Percentiles rank a stretch among this genome's conserved stretches.
These are phyloP conservation scores for Colletotrichum graminicola DNA, from an alignment of 2,329 filamentous ascomycete species.

Conservation along the genomic window DNA sequence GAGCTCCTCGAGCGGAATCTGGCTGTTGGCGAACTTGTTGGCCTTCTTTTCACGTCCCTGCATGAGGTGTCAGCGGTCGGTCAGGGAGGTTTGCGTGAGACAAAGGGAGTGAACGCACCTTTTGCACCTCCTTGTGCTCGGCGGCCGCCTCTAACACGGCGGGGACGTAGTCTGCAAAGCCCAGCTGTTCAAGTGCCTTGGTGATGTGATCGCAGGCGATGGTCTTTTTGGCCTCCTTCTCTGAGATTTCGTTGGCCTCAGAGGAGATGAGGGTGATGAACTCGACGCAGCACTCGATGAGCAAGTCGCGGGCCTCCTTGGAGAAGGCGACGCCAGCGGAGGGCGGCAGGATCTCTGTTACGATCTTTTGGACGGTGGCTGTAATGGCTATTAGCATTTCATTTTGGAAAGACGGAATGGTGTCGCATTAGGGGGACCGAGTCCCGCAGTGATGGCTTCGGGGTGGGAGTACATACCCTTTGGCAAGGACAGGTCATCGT, in stretches of 20 bases:
- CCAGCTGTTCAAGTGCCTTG: slow-evolving; percentile 90
- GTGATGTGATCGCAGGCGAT: slow-evolving; percentile 99
- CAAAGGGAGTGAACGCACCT: slow-evolving; percentile 67
- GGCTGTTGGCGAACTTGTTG: slow-evolving; percentile 96
- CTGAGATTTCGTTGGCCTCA: slow-evolving; percentile 98
- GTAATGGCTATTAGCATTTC: slow-evolving; percentile 8
- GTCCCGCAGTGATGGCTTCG: not conserved
- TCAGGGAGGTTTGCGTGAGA: not conserved
- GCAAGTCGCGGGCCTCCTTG: slow-evolving; percentile 92
- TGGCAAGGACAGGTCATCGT: slow-evolving; percentile 73
- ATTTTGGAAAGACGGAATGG: not conserved
- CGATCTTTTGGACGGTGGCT: slow-evolving; percentile 86
- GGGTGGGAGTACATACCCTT: slow-evolving; percentile 64
- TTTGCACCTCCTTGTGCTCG: slow-evolving; percentile 93
- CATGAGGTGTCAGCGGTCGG: slow-evolving; percentile 34
- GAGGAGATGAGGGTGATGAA: slow-evolving; percentile 99
- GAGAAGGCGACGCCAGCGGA: slow-evolving; percentile 85
- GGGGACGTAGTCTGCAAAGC: slow-evolving; percentile 91
- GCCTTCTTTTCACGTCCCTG: slow-evolving; percentile 96
- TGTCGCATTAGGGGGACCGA: not conserved
- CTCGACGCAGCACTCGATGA: slow-evolving; percentile 99
- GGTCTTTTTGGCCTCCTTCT: slow-evolving; percentile 99
- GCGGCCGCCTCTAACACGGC: slow-evolving; percentile 88
- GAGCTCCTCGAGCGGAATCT: slow-evolving; percentile 90
- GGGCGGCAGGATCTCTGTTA: slow-evolving; percentile 89